Evolutionary conservation across 257 asterid genomes (phyloP).

Genomic region (Solanum ossicruentum): DNA sequence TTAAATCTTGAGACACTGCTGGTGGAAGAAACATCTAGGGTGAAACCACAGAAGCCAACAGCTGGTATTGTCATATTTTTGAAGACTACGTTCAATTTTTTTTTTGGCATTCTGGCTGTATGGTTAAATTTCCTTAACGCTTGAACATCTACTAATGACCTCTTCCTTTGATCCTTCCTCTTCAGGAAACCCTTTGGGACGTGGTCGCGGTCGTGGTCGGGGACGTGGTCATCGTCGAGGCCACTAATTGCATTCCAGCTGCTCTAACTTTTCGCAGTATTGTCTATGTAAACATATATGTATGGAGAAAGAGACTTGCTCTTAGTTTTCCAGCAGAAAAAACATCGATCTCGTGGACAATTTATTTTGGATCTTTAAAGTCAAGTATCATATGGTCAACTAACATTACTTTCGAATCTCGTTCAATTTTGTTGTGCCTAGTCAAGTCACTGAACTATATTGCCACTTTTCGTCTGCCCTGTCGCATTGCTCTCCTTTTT

Average conservation of each 20-base stretch:
- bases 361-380: neutral
- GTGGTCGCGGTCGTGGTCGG: conserved; percentile 17
- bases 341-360: neutral
- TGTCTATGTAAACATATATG: conserved; percentile 21
- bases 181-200: conserved; percentile 20
- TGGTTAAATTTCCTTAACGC: neutral
- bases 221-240: too few relatives aligned
- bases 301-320: neutral
- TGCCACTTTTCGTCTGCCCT: neutral
- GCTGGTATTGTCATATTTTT: conserved; percentile 30
- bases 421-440: too few relatives aligned
- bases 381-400: neutral
- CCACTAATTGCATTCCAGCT: conserved; percentile 29
- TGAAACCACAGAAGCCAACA: conserved; percentile 85
- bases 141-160: neutral
- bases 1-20: conserved; percentile 69
- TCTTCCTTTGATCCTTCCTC: neutral
- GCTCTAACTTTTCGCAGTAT: conserved; percentile 21
- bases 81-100: neutral
- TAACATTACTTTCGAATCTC: neutral
- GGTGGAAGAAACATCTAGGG: conserved; percentile 85
- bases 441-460: neutral
- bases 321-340: neutral
- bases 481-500: neutral
- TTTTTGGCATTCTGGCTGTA: neutral